These are phyloP conservation scores for Torulaspora microellipsoides DNA, from an alignment of 805 yeast genomes.

Conservation along the genomic window DNA sequence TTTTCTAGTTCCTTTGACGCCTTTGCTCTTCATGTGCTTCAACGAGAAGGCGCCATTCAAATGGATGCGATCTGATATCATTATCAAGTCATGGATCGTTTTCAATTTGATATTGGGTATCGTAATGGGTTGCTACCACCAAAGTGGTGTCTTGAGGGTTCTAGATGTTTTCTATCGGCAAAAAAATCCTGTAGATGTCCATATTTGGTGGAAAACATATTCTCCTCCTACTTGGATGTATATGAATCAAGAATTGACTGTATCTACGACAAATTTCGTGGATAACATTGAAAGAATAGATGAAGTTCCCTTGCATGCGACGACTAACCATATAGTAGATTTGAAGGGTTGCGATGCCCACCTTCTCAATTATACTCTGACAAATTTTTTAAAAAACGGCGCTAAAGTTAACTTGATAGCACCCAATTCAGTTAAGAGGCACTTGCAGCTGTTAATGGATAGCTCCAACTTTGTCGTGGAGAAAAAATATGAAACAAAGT, in stretches of 20 bases:
- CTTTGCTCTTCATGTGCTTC: slow-evolving; percentile 58
- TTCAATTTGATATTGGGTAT: slow-evolving; percentile 60
- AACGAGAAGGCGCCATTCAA: slow-evolving; percentile 33
- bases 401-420: slow-evolving; percentile 14
- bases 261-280: slow-evolving; percentile 20
- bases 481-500: slow-evolving; percentile 36
- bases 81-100: slow-evolving; percentile 46
- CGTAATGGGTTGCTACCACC: slow-evolving; percentile 79
- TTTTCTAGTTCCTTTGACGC: slow-evolving; percentile 73
- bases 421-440: slow-evolving; percentile 18
- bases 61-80: slow-evolving; percentile 15
- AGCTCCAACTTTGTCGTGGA: slow-evolving; percentile 8
- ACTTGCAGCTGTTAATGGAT: slow-evolving; percentile 3
- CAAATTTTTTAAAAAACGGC: slow-evolving; percentile 9
- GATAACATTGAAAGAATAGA: slow-evolving; percentile 24
- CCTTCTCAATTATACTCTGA: slow-evolving; percentile 24
- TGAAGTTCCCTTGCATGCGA: slow-evolving; percentile 11
- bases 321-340: slow-evolving; percentile 37
- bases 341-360: slow-evolving; percentile 42
- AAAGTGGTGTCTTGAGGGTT: slow-evolving; percentile 81
- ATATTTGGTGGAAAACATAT: slow-evolving; percentile 91
- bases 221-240: slow-evolving; percentile 89
- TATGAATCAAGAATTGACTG: slow-evolving; percentile 22
- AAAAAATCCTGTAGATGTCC: slow-evolving; percentile 31
- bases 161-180: background rate